Conservation (phyloP, 176 grass and related monocot genomes). For the Oryza punctata region DNA sequence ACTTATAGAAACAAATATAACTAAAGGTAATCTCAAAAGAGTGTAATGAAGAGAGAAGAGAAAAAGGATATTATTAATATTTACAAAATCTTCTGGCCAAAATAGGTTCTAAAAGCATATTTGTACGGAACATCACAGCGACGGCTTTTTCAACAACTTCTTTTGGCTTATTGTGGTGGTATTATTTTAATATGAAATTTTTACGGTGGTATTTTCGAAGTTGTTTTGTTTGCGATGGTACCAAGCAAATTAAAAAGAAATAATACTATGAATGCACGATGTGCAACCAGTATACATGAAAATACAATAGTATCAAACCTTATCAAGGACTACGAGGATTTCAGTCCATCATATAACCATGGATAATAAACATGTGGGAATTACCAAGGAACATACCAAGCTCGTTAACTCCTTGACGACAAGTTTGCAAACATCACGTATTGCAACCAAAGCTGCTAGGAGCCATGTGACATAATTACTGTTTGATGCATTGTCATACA, state of each 20-base stretch:
- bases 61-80: not conserved
- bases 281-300: not conserved
- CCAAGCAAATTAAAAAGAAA: not conserved
- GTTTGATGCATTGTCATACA: conserved; percentile 84
- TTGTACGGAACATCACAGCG: not conserved
- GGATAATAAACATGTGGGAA: conserved; percentile 32
- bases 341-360: conserved; percentile 28
- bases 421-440: conserved; percentile 87
- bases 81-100: not conserved
- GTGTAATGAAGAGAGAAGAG: not conserved
- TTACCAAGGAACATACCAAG: conserved; percentile 60
- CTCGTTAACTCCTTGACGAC: conserved; percentile 86
- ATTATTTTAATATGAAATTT: not conserved
- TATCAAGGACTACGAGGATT: not conserved
- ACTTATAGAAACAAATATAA: not conserved
- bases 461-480: conserved; percentile 57
- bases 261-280: not conserved
- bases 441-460: conserved; percentile 74
- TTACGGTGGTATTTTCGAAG: not conserved
- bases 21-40: not conserved
- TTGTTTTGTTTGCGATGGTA: not conserved
- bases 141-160: not conserved
- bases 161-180: not conserved
- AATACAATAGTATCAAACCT: conserved; percentile 2
- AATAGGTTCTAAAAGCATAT: not conserved